Base-by-base conservation (phyloP, 2,329 filamentous ascomycete genomes). In the Immersiporthe knoxdaviesiana region DNA sequence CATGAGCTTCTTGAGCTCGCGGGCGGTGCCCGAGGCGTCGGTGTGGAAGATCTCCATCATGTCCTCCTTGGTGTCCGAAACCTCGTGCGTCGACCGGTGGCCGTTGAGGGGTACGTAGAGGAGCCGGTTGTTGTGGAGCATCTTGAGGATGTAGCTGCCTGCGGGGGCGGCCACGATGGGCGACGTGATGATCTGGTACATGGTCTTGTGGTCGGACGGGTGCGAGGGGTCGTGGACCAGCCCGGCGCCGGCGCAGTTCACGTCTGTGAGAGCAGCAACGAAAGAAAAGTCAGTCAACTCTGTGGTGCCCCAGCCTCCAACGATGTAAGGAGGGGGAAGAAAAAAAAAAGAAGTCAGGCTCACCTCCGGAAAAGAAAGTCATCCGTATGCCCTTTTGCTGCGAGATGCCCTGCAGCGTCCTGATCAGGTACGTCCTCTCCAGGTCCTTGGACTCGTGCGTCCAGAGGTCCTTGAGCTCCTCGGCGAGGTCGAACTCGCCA, bases 11-110 rank as follows among this genome's bases (percentile, higher is more conserved):
- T 94, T 94, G 77, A 94, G 85, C 79, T 97, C 95, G 61, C 94
- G 87, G 0, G 90, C 84, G 47, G 88, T 84, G n/a, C 96, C 95
- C 66, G 91, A 93, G 21, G 96, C 93, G 75, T 99, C 96, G 10
- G 91, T 92, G 76, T 96, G 93, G 86, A 99, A 99, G 74, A 99
- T 97, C 83, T 99, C 96, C 92, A 99, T 97, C 96, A 99, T 99
- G 81, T 99, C 96, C 80, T 99, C 96, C 81, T 99, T 98, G 61
- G 96, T 99, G 78, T 99, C 96, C 1, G 90, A 92, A 1, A 92
- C 87, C 72, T 90, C 87, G 58, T 93, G 88, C 1, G 86, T 91
- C 0, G 91, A 90, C 73, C 88, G 87, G 68, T 93, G 89, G 1
- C 95, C 95, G 79, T 99, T 99, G 67, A 88, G 85, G 0, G 96